Conservation (phyloP, 805 yeast genomes). For the Blastobotrys robertii region DNA sequence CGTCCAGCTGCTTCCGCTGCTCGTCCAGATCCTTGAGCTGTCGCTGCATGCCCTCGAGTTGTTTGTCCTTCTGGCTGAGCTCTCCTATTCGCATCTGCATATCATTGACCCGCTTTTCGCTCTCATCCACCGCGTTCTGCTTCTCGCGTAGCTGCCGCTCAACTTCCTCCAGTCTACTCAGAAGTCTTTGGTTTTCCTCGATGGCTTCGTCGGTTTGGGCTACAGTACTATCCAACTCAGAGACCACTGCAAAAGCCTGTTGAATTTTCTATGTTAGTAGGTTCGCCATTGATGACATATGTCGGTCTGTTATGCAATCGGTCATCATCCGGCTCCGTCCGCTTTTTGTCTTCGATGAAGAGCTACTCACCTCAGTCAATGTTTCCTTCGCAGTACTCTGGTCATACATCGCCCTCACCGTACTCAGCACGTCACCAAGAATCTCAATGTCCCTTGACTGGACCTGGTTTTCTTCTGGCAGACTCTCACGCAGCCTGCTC, state of each 20-base stretch:
- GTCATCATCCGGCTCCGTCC: no score
- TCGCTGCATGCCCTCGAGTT: neutral
- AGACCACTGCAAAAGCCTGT: conserved; percentile 1
- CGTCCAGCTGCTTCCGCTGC: neutral
- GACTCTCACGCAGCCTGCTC: neutral
- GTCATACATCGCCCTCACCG: neutral
- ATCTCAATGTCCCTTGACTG: neutral
- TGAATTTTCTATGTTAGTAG: neutral
- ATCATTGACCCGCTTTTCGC: no score
- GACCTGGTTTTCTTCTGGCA: no score
- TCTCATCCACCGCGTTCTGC: no score
- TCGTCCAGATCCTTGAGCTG: neutral
- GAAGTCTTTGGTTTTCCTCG: neutral
- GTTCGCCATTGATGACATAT: neutral
- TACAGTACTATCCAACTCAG: neutral
- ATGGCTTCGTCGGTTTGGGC: conserved; percentile 1
- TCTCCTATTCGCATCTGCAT: neutral
- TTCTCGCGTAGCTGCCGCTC: no score
- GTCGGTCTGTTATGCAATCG: no score
- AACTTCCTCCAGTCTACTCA: no score
- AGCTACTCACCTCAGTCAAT: neutral
- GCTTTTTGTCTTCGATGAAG: neutral
- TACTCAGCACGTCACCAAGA: neutral
- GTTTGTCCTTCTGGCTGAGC: neutral
- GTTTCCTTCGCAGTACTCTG: neutral